Base-by-base conservation (phyloP, 805 yeast species). In the Tetrapisispora pingtungensis region DNA sequence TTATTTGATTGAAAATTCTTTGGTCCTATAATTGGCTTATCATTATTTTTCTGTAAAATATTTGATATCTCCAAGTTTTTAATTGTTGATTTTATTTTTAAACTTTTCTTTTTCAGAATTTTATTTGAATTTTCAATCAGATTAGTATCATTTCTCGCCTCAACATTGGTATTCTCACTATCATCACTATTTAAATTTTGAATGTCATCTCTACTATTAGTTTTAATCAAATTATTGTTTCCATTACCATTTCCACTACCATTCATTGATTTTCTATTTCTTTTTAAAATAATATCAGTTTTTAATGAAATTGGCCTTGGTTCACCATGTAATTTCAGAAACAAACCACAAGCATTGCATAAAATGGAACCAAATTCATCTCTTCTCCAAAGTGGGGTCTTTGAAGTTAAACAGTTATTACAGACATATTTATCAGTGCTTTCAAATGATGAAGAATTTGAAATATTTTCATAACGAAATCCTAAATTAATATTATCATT, bases 361-460 rank as follows among this genome's bases (percentile, higher is more conserved):
- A 89, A 72, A 30, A 89, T 95, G 55, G 81, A 82, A 14, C 95
- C 95, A 10, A 84, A 77, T 57, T 88, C 96, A 65, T 89, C 96
- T 50, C 97, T 73, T 64, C 97, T 75, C 97, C 97, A 89, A 26
- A 89, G 69, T 1, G 97, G 97, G 2, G 97, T 89, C 1, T 93
- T 89, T 46, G 87, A 84, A 1, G 97, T 89, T 56, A 81, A 76
- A 67, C 97, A 89, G 64, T 89, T 89, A 54, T 83, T 85, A 62
- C 97, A 89, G 19, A 81, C 73, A 4, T 94, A 86, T 31, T 37
- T 37, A 4, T 27, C 40, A 3, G 12, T 10, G 10, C 7, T 10
- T 17, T 37, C 33, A 18, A 27, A 37, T 10, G 41, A 12, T 22
- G 41, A 30, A 3, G 33, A 15, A 7, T 17, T 28, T 2, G 24